These are phyloP conservation scores for Pyrrhoderma noxium DNA, from an alignment of 1,284 basidiomycete genomes.

Conservation along the genomic window DNA sequence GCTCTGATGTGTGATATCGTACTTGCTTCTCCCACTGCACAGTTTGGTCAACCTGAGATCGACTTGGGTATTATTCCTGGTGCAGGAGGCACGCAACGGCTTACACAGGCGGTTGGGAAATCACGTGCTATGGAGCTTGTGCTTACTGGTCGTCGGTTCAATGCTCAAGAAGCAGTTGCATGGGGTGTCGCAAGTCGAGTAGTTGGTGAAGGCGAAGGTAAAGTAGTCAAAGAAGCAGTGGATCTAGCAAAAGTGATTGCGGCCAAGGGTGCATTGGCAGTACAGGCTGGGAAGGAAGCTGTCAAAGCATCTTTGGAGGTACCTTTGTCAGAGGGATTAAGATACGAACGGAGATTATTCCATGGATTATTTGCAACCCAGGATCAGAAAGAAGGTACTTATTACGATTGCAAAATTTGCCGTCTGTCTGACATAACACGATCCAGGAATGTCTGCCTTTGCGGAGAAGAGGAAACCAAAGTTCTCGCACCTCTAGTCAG, in stretches of 20 bases:
- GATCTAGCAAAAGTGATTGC: conserved; percentile 78
- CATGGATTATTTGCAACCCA: conserved; percentile 89
- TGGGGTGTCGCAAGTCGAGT: conserved; percentile 85
- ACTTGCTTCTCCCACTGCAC: conserved; percentile 87
- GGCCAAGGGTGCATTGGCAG: conserved; percentile 78
- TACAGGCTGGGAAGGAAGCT: conserved; percentile 91
- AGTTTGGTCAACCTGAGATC: conserved; percentile 97
- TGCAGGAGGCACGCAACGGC: conserved; percentile 78
- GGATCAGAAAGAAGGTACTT: conserved; percentile 91
- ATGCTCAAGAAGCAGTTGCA: conserved; percentile 75
- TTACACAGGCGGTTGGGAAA: conserved; percentile 86
- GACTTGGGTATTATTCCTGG: conserved; percentile 96
- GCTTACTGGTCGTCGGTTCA: conserved; percentile 79
- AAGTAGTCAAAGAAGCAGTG: conserved; percentile 86
- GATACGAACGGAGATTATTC: conserved; percentile 88
- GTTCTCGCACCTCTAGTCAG: conserved; percentile 32
- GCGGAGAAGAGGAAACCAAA: conserved; percentile 93
- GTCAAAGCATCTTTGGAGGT: conserved; percentile 91
- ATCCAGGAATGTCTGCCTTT: conserved; percentile 75
- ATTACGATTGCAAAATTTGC: conserved; percentile 23
- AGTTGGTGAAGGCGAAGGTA: conserved; percentile 55
- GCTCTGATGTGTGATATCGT: conserved; percentile 98
- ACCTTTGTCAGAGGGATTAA: conserved; percentile 75
- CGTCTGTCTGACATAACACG: conserved; percentile 8
- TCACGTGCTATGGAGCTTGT: conserved; percentile 94